These are phyloP conservation scores for Fusarium hostae DNA, from an alignment of 2,329 filamentous ascomycete species.

Conservation along the genomic window DNA sequence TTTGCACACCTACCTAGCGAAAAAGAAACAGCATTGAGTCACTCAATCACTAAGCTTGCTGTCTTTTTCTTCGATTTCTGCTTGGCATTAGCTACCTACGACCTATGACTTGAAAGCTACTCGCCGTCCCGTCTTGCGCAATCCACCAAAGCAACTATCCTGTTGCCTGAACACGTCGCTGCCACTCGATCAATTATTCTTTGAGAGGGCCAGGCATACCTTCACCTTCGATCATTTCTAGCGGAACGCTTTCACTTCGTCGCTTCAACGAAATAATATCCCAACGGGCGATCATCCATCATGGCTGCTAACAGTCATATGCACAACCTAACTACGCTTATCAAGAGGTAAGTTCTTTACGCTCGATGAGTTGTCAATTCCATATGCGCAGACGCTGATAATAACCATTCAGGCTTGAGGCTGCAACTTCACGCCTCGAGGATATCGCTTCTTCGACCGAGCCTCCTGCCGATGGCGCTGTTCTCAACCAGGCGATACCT, in stretches of 20 bases:
- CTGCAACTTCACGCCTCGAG: constrained; percentile 93
- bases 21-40: neutral
- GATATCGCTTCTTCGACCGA: constrained; percentile 89
- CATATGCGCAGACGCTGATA: constrained; percentile 56
- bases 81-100: neutral
- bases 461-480: constrained; percentile 62
- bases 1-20: neutral
- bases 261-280: neutral
- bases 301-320: constrained; percentile 86
- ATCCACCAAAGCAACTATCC: constrained; percentile 18
- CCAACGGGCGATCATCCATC: constrained; percentile 27
- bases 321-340: constrained; percentile 96
- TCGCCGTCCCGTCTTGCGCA: constrained; percentile 17
- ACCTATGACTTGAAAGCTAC: neutral
- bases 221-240: neutral
- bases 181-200: neutral
- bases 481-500: constrained; percentile 54
- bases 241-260: neutral
- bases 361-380: neutral
- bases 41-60: neutral
- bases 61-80: neutral
- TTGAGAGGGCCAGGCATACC: constrained; percentile 1
- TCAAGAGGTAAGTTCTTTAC: constrained; percentile 80
- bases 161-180: constrained; percentile 23
- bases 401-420: constrained; percentile 81